These are phyloP conservation scores for Dalbergia cultrata DNA, from an alignment of 306 rosid genomes.

Conservation along the genomic window DNA sequence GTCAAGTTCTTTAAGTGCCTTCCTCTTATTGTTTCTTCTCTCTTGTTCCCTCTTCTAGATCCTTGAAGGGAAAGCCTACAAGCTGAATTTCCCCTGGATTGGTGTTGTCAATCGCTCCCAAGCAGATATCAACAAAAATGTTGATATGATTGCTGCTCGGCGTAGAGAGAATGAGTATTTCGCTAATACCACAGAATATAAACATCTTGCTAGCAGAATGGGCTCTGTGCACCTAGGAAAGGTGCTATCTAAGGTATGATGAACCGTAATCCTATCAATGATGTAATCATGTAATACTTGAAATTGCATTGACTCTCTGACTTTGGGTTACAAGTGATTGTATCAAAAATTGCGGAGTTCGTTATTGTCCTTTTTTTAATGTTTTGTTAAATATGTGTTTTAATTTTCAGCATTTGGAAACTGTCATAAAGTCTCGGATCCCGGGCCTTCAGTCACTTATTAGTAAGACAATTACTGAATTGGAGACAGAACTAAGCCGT, in stretches of 20 bases:
- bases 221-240: conserved; percentile 98
- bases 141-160: conserved; percentile 99
- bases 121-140: conserved; percentile 95
- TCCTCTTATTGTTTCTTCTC: conserved; percentile 24
- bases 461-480: conserved; percentile 83
- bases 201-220: conserved; percentile 92
- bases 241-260: conserved; percentile 87
- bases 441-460: conserved; percentile 97
- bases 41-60: conserved; percentile 28
- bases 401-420: conserved; percentile 87
- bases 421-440: conserved; percentile 93
- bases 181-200: conserved; percentile 80
- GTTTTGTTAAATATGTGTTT: conserved; percentile 17
- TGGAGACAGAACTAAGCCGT: conserved; percentile 88
- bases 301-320: conserved; percentile 19
- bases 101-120: conserved; percentile 99
- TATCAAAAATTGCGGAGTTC: conserved; percentile 11
- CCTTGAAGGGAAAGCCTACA: conserved; percentile 82
- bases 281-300: conserved; percentile 8
- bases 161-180: conserved; percentile 93
- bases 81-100: conserved; percentile 95
- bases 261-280: conserved; percentile 16
- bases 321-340: neutral
- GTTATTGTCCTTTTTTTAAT: conserved; percentile 6
- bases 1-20: conserved; percentile 20